Base-by-base conservation (phyloP, 345 rosid species). In the Excoecaria agallocha region DNA sequence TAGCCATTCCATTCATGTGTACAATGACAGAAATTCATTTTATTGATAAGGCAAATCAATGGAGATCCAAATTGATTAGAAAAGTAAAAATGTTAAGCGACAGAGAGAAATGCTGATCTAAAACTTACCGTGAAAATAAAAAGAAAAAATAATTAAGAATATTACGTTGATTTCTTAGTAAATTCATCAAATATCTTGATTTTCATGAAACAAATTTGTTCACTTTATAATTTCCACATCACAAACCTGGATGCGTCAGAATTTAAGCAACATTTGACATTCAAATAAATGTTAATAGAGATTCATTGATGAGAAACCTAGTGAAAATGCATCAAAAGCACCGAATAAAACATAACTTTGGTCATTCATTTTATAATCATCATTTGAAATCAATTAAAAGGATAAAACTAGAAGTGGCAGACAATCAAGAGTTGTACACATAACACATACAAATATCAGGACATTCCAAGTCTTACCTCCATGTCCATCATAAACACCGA, bases 401-500 rank as follows among this genome's bases (percentile, higher is more conserved):
- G 25, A 30, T 20, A 61, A 62, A 54, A 70, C 12, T 37, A 43
- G 12, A 46, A 70, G 71, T 3, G 37, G 51, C 8, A 51, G 16
- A 24, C n/a, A 74, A 56, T 50, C 35, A 54, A 52, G 19, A 39
- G 39, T 56, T 57, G n/a, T 52, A 25, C 25, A 54, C 24, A 45
- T 46, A 57, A 45, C 9, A 60, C 22, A 45, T 19, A 52, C 43
- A 68, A 60, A n/a, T n/a, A 72, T 69, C 77, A n/a, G 51, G 70
- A 52, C 78, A 67, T 73, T 74, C 72, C n/a, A 72, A 78, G 54
- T 80, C 82, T 82, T 87, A 94, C 99, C 98, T 91, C 99, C 99
- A 82, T 95, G 99, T 68, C 98, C 99, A 88, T 93, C 98, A 84
- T 89, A 93, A 64, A 95, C 98, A 81, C 99, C 98, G 77, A 91